Conservation (phyloP, 2,329 filamentous ascomycete genomes). For the Lasiodiplodia citricola region DNA sequence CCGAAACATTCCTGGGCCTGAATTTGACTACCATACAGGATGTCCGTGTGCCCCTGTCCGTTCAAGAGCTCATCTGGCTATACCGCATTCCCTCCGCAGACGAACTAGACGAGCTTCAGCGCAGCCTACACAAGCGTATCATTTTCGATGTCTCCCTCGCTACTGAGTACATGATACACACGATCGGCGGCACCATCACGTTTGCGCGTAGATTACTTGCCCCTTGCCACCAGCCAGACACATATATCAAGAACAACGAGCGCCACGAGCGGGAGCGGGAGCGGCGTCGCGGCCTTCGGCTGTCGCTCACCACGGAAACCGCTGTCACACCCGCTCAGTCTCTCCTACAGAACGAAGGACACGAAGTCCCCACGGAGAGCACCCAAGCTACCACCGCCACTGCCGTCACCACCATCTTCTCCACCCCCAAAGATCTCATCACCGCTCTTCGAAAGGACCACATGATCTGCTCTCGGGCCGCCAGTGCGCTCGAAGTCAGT, state of each 20-base stretch:
- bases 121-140: background rate
- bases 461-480: background rate
- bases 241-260: background rate
- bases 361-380: background rate
- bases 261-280: background rate
- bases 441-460: background rate
- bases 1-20: background rate
- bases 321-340: too few relatives aligned
- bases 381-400: background rate
- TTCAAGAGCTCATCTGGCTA: background rate
- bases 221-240: background rate
- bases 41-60: background rate
- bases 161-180: background rate
- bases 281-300: too few relatives aligned
- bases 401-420: background rate
- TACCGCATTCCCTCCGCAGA: background rate
- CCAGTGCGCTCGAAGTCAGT: background rate
- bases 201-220: background rate
- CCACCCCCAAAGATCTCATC: background rate
- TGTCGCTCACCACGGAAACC: too few relatives aligned
- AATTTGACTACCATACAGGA: background rate
- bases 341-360: too few relatives aligned
- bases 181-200: background rate
- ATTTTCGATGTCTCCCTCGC: background rate
- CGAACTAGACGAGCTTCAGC: background rate